A percentile compares a stretch with the other conserved stretches of the same genome.
These are phyloP conservation scores for Trichomonas vaginalis DNA, from an alignment of 208 protist genomes.

Conservation along the genomic window DNA sequence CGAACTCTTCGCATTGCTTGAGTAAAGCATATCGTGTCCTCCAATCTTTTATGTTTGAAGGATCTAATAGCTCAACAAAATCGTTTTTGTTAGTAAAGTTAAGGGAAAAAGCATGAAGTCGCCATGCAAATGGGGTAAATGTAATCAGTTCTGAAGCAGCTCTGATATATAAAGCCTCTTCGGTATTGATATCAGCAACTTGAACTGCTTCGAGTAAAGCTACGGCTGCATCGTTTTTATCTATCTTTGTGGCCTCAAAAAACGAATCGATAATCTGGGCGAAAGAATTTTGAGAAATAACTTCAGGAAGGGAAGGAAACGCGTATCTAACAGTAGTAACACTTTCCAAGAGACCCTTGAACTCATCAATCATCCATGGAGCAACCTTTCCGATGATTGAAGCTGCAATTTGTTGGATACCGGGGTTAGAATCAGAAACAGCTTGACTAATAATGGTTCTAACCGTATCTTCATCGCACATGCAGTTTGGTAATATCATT, in stretches of 20 bases:
- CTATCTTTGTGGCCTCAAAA: neutral
- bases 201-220: neutral
- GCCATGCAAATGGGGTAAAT: neutral
- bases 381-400: neutral
- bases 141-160: neutral
- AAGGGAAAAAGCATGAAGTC: neutral
- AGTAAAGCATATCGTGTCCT: neutral
- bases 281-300: neutral
- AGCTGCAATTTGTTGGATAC: neutral
- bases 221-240: neutral
- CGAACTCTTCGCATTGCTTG: neutral
- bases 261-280: neutral
- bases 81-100: neutral
- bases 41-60: neutral
- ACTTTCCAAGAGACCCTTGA: neutral
- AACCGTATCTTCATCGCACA: neutral
- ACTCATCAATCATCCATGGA: neutral
- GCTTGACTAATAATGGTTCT: neutral
- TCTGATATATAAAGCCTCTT: neutral
- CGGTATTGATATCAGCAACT: neutral
- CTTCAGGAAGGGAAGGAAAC: neutral
- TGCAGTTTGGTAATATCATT: no score
- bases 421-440: neutral
- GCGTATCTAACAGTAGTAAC: neutral
- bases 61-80: neutral